Evolutionary conservation across 257 asterid species (phyloP), one percentile per base, ranked within the genome.

Genomic region (Ajuga chamaepitys): DNA sequence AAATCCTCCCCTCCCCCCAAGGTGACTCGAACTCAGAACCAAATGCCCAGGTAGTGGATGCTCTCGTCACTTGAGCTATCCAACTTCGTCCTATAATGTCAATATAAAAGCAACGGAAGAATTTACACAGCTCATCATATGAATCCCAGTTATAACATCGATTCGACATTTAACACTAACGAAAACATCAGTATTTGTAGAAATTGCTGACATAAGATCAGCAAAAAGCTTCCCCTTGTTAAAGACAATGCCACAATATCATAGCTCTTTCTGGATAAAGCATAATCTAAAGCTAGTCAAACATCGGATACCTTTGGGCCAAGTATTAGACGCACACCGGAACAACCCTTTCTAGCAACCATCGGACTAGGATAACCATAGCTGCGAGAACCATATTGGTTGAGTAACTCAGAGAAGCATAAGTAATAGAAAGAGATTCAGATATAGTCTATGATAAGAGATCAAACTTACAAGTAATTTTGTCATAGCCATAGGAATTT

Each of bases 331-430:
- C 94, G 88, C 65, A 75, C 97, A 37, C 98, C 97, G 48, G 89
- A 93, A 73, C 98, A 93, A 64, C 98, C 98, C 76, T 93, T 88
- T 65, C 98, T 95, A 80, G 97, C 98, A 72, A 89, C 97, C 77
- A 76, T 93, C 1, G 96, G 88, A 64, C 97, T 89, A 58, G 98
- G 97, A 71, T 97, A 93, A 58, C 98, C 98, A 72, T 97, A 93
- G 68, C 98, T 93, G 89, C 44, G 52, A 47, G 41, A 73, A 51
- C 20, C 11, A 46, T 57, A 68, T 58, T 66, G 69, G 70, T 60
- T 79, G 67, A 70, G 65, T 56, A 52, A 17, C 58, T 34, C 48
- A 52, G 60, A 38, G 55, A 21, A 68, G 61, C 41, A 62, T 64
- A 58, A 14, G n/a, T 54, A 24, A 5, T 26, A 22, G 59, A 59